A percentile compares a stretch with the other conserved stretches of the same genome.
Evolutionary conservation across 2,329 filamentous ascomycete genomes (phyloP).

Genomic region (Trichothecium roseum): DNA sequence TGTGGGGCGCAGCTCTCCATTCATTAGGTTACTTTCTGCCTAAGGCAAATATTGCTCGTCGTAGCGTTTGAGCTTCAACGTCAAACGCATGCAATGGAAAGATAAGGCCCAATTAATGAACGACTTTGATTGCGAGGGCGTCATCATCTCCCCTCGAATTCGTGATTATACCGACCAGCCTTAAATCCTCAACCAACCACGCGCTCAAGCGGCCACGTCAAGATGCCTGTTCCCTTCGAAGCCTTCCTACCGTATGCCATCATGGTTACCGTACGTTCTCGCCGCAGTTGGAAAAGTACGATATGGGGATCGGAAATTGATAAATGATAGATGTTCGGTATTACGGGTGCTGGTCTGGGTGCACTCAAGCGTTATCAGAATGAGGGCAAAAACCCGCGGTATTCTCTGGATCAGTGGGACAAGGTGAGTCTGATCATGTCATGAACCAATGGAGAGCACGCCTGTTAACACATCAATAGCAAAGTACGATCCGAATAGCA

Average conservation of each 20-base stretch:
- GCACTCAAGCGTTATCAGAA: conserved; percentile 47
- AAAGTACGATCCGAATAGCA: conserved; percentile 34
- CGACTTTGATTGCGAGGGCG: no score
- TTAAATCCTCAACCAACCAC: not conserved
- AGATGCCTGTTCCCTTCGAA: conserved; percentile 56
- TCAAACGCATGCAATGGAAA: conserved; percentile 14
- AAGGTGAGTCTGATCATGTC: conserved; percentile 32
- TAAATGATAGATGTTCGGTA: conserved; percentile 48
- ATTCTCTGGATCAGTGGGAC: conserved; percentile 54
- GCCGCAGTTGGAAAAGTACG: not conserved
- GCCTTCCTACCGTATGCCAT: conserved; percentile 54
- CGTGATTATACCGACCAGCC: no score
- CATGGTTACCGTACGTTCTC: conserved; percentile 44
- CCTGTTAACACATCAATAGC: conserved; percentile 28
- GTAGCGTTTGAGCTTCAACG: not conserved
- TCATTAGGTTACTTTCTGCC: no score
- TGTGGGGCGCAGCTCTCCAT: no score
- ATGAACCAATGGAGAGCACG: not conserved
- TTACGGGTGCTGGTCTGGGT: conserved; percentile 46
- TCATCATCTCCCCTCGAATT: no score
- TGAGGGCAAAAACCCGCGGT: conserved; percentile 49
- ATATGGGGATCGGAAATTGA: not conserved
- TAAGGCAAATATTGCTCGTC: no score
- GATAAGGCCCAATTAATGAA: no score
- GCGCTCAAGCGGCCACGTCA: conserved; percentile 17